phyloP scores from a whole-genome alignment of 208 protist genomes.

The Trypanosoma conorhini region DNA sequence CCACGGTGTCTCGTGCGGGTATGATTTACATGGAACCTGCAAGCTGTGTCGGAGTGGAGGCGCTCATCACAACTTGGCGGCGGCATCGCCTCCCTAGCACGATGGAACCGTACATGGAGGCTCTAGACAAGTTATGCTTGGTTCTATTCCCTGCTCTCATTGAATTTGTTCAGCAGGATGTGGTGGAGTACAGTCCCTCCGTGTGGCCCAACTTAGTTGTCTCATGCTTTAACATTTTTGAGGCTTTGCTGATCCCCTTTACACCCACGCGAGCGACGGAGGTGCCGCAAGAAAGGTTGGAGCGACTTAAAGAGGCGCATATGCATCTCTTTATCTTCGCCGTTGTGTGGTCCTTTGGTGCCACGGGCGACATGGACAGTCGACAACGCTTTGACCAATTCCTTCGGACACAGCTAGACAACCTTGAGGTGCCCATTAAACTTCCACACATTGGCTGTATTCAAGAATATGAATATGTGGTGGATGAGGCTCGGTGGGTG shows the following conservation, averaged over 20 bases:
- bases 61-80: constrained; percentile 83
- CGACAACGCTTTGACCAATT: constrained; percentile 94
- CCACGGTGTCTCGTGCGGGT: constrained; percentile 97
- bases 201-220: constrained; percentile 95
- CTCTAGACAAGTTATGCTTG: constrained; percentile 88
- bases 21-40: constrained; percentile 98
- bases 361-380: constrained; percentile 89
- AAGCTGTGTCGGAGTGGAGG: constrained; percentile 83
- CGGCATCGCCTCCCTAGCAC: constrained; percentile 78
- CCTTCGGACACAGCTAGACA: constrained; percentile 81
- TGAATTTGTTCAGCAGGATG: constrained; percentile 90
- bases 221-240: constrained; percentile 95
- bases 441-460: constrained; percentile 92
- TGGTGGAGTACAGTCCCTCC: constrained; percentile 94
- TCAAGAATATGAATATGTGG: constrained; percentile 96
- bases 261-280: constrained; percentile 79
- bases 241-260: constrained; percentile 89
- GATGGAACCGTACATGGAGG: constrained; percentile 85
- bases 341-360: constrained; percentile 98
- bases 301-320: constrained; percentile 75
- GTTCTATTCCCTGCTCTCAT: constrained; percentile 88
- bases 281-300: constrained; percentile 79
- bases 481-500: constrained; percentile 90
- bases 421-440: constrained; percentile 63
- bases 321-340: constrained; percentile 96